These are phyloP conservation scores for Entomortierella lignicola DNA, from an alignment of 192 early-diverging fungal species.

Conservation along the genomic window DNA sequence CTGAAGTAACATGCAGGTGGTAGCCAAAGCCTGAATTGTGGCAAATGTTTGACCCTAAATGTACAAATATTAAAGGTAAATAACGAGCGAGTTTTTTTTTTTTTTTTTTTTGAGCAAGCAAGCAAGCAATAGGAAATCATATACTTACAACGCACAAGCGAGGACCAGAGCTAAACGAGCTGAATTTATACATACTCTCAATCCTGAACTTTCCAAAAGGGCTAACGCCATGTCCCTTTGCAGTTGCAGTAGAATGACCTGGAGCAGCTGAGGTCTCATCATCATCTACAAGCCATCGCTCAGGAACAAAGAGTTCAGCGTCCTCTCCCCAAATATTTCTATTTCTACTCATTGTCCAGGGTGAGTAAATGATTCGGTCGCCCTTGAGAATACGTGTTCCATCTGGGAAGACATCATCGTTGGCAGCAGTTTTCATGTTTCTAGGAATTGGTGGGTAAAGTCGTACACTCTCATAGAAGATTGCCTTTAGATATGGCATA, in stretches of 20 bases:
- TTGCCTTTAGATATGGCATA: slow-evolving; percentile 34
- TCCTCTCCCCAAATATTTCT: slow-evolving; percentile 61
- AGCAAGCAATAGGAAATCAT: too few relatives aligned
- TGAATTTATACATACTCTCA: slow-evolving; percentile 59
- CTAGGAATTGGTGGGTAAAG: slow-evolving; percentile 73
- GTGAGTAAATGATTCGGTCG: slow-evolving; percentile 56
- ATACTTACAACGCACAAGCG: slow-evolving; percentile 45
- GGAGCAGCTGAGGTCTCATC: too few relatives aligned
- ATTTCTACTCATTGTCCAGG: slow-evolving; percentile 67
- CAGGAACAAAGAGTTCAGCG: slow-evolving; percentile 63
- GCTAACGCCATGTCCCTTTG: not conserved
- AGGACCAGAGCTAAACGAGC: slow-evolving; percentile 68
- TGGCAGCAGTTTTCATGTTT: slow-evolving; percentile 63
- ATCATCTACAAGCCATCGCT: slow-evolving; percentile 61
- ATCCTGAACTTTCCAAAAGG: slow-evolving; percentile 39
- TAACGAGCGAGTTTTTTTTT: not conserved
- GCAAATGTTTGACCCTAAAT: slow-evolving; percentile 47
- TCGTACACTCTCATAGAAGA: slow-evolving; percentile 68
- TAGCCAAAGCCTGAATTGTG: slow-evolving; percentile 43
- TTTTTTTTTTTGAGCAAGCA: too few relatives aligned
- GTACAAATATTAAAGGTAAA: not conserved
- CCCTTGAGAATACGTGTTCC: slow-evolving; percentile 68
- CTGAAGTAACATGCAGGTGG: slow-evolving; percentile 41
- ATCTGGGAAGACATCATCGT: slow-evolving; percentile 73
- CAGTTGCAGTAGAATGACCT: not conserved